phyloP scores from a whole-genome alignment of 1,284 basidiomycete genomes.

The Thelephora terrestris region DNA sequence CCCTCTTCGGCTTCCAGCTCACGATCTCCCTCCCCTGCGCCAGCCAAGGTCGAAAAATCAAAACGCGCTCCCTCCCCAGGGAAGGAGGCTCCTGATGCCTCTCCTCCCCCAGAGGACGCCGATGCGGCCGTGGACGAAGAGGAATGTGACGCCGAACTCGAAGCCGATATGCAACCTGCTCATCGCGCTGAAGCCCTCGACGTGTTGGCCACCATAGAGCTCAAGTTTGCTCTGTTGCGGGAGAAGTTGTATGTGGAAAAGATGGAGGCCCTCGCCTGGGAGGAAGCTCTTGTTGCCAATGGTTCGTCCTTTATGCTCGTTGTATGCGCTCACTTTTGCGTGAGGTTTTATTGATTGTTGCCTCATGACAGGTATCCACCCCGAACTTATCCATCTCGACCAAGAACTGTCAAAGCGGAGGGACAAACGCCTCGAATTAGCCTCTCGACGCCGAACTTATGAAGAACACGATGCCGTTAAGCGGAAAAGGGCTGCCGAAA shows the following conservation, averaged over 20 bases:
- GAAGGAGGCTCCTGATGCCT: conserved; percentile 27
- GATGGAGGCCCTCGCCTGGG: conserved; percentile 71
- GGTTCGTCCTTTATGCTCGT: conserved; percentile 32
- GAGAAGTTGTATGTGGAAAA: conserved; percentile 74
- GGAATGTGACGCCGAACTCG: conserved; percentile 17
- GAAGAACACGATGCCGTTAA: conserved; percentile 49
- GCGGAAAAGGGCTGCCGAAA: conserved; percentile 50
- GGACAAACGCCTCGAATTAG: conserved; percentile 64
- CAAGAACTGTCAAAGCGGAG: conserved; percentile 62
- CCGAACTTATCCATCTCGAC: conserved; percentile 73
- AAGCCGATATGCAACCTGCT: conserved; percentile 24
- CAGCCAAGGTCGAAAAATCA: conserved; percentile 21
- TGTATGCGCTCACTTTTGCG: conserved; percentile 4
- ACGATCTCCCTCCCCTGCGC: conserved; percentile 33
- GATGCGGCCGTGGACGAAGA: conserved; percentile 33
- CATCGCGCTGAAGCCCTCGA: conserved; percentile 72
- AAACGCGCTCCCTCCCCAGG: conserved; percentile 24
- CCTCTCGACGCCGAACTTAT: conserved; percentile 55
- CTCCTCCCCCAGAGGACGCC: conserved; percentile 29
- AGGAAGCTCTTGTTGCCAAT: conserved; percentile 56
- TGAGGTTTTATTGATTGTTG: conserved; percentile 8
- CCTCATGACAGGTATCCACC: conserved; percentile 53
- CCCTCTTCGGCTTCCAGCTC: conserved; percentile 25
- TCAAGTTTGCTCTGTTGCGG: conserved; percentile 65
- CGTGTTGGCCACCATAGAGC: conserved; percentile 64